Conservation (phyloP, 352 stramenopile species). For the Phytopythium ostracodes region DNA sequence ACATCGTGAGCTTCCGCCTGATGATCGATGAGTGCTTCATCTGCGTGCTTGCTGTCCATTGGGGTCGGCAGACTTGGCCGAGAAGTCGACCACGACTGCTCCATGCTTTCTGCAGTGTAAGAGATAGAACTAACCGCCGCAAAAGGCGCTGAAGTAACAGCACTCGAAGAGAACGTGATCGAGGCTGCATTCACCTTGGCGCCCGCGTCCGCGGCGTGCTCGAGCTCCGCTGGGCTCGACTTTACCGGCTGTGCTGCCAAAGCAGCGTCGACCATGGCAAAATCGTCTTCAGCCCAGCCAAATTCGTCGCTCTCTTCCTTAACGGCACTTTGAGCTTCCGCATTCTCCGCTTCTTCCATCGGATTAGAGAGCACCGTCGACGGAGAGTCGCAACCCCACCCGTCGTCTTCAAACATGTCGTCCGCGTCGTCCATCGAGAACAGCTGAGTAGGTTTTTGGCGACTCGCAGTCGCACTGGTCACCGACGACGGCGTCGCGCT, state of each 20-base stretch:
- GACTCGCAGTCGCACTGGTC: not conserved
- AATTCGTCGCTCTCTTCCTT: slow-evolving; percentile 29
- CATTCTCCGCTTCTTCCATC: slow-evolving; percentile 17
- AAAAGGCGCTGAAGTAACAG: not conserved
- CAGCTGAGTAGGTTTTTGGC: slow-evolving; percentile 35
- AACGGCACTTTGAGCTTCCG: slow-evolving; percentile 1
- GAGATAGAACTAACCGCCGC: not conserved
- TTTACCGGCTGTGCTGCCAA: slow-evolving; percentile 6
- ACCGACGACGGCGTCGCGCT: not conserved
- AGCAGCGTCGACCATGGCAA: slow-evolving; percentile 16
- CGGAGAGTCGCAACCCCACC: slow-evolving; percentile 68
- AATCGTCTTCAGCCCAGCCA: slow-evolving; percentile 42
- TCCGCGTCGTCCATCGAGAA: slow-evolving; percentile 69
- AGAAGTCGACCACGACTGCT: slow-evolving; percentile 3
- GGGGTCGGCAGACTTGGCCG: not conserved
- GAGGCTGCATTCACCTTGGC: not conserved
- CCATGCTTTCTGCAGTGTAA: not conserved
- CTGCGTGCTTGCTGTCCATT: not conserved
- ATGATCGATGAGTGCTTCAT: not conserved
- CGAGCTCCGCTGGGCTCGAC: not conserved
- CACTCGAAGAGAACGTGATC: not conserved
- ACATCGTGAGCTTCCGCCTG: not conserved
- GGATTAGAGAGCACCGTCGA: slow-evolving; percentile 57
- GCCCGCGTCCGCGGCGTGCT: not conserved
- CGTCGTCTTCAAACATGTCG: slow-evolving; percentile 69